phyloP scores from a whole-genome alignment of 805 yeast genomes.

The Yarrowia bubula region DNA sequence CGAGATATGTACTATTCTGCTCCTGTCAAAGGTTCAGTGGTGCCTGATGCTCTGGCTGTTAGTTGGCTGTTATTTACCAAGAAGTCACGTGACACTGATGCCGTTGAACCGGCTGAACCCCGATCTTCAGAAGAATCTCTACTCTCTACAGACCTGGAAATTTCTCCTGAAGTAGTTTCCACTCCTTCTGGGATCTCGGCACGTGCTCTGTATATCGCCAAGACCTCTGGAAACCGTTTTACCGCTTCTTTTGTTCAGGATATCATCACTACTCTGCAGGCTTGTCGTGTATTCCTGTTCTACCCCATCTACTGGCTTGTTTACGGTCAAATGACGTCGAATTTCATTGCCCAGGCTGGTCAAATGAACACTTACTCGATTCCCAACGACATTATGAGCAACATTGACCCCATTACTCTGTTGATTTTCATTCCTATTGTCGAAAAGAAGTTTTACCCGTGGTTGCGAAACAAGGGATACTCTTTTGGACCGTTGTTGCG shows the following conservation, averaged over 20 bases:
- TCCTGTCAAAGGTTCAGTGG: constrained; percentile 60
- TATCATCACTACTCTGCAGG: constrained; percentile 59
- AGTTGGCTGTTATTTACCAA: constrained; percentile 46
- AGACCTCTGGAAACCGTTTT: constrained; percentile 50
- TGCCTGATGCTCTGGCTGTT: constrained; percentile 52
- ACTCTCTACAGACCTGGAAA: neutral
- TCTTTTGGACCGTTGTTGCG: constrained; percentile 68
- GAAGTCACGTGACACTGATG: no score
- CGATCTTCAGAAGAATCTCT: neutral
- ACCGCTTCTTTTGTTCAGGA: constrained; percentile 70
- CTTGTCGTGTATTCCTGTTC: constrained; percentile 70
- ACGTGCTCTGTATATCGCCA: constrained; percentile 28
- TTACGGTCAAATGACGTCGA: constrained; percentile 69
- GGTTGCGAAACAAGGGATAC: constrained; percentile 48
- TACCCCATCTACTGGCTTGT: constrained; percentile 74
- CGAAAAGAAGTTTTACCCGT: constrained; percentile 59
- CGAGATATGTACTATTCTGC: constrained; percentile 53
- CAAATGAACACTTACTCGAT: constrained; percentile 70
- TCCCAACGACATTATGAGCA: constrained; percentile 77
- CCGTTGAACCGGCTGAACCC: neutral
- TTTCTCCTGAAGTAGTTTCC: neutral
- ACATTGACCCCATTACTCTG: constrained; percentile 70
- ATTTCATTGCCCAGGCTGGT: constrained; percentile 72
- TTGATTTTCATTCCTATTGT: constrained; percentile 71
- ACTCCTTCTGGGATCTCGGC: neutral